Conservation (phyloP, 73 alveolate species). For the Uronychia setigera region DNA sequence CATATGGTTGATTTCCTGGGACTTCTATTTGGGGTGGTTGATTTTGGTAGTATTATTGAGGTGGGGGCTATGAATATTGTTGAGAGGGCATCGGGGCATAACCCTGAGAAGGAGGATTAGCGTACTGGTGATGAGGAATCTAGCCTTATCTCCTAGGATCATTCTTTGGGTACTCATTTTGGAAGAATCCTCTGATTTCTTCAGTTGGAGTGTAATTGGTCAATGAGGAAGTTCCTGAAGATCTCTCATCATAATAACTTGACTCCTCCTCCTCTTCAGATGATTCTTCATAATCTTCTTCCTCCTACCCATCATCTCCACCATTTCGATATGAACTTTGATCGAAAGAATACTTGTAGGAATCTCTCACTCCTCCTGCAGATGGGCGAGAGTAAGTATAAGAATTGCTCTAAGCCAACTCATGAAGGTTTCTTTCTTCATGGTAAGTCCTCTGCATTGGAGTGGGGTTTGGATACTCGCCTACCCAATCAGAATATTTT, state of each 20-base stretch:
- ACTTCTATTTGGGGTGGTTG: too few species aligned
- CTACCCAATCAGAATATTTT: background rate
- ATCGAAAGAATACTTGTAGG: background rate
- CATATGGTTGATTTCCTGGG: too few species aligned
- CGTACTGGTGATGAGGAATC: slow-evolving; percentile 1
- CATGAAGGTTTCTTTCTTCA: background rate
- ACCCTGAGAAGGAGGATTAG: background rate
- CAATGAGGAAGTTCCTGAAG: background rate
- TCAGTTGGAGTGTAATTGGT: background rate
- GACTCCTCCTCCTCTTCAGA: background rate
- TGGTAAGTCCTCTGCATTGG: background rate
- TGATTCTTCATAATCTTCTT: background rate
- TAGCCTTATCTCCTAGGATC: background rate
- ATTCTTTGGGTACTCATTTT: background rate
- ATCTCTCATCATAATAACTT: background rate
- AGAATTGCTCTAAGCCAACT: background rate
- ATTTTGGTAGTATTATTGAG: too few species aligned
- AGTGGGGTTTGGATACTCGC: background rate
- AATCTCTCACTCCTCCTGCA: background rate
- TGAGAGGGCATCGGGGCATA: background rate
- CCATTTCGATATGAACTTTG: background rate
- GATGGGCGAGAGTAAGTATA: background rate
- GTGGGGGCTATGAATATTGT: background rate
- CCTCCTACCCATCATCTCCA: too few species aligned
- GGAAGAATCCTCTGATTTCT: background rate